Conservation (phyloP, 306 rosid genomes). For the Cucurbita moschata region DNA sequence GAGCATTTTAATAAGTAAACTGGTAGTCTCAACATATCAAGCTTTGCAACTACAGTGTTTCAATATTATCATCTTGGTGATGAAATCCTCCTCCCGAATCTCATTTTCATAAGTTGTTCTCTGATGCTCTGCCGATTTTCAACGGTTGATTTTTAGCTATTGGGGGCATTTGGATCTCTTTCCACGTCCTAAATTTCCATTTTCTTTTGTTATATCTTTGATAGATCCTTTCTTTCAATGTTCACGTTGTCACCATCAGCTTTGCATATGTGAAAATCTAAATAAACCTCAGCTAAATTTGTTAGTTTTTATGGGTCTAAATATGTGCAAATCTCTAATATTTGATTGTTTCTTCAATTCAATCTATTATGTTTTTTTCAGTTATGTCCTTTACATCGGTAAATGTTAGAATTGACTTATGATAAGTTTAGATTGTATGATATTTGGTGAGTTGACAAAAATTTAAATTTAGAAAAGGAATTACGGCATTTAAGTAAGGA, state of each 20-base stretch:
- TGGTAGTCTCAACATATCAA: not conserved
- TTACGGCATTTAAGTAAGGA: no score
- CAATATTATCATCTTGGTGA: not conserved
- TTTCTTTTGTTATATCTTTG: not conserved
- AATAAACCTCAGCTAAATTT: not conserved
- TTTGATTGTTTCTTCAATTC: no score
- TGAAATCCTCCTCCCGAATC: not conserved
- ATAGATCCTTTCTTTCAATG: not conserved
- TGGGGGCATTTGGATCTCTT: not conserved
- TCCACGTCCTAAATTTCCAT: not conserved
- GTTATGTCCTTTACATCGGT: no score
- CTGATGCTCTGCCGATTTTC: not conserved
- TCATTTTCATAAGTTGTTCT: not conserved
- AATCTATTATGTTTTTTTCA: no score
- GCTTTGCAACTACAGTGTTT: not conserved
- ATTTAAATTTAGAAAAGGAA: no score
- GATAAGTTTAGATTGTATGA: no score
- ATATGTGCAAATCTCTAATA: no score
- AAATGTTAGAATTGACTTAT: no score
- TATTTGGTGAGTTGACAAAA: no score
- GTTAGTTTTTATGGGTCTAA: not conserved
- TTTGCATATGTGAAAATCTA: not conserved
- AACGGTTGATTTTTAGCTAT: not conserved
- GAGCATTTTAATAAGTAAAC: not conserved
- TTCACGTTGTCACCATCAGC: not conserved